Evolutionary conservation across 1,284 basidiomycete species (phyloP).

Genomic region (Tremellales sp.): DNA sequence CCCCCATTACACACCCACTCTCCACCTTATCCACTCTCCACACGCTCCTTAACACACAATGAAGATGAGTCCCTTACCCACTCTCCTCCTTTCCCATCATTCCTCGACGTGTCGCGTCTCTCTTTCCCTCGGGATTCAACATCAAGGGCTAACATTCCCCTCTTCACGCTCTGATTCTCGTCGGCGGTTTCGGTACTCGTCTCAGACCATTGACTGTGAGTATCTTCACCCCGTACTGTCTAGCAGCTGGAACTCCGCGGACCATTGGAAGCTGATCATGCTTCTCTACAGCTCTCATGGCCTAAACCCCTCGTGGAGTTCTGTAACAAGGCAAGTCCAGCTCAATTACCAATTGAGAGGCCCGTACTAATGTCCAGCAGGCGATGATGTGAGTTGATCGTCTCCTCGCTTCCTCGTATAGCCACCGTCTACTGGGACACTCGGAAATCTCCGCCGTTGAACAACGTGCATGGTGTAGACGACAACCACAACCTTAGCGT

Average conservation of each 20-base stretch:
- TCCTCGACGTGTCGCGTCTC: neutral
- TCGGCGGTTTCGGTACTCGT: slow-evolving; percentile 54
- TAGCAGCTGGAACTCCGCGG: neutral
- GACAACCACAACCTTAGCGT: neutral
- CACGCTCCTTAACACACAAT: slow-evolving; percentile 15
- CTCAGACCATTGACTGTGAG: slow-evolving; percentile 54
- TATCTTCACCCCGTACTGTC: slow-evolving; percentile 8
- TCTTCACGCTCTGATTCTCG: slow-evolving; percentile 50
- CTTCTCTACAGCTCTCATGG: slow-evolving; percentile 37
- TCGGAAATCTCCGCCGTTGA: no score
- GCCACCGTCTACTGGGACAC: no score
- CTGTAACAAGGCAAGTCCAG: slow-evolving; percentile 50
- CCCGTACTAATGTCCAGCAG: slow-evolving; percentile 19
- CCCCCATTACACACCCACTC: slow-evolving; percentile 38
- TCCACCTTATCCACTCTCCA: neutral
- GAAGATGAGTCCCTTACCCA: slow-evolving; percentile 39
- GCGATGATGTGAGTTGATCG: slow-evolving; percentile 46
- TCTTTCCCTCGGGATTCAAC: neutral
- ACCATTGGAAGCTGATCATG: slow-evolving; percentile 6
- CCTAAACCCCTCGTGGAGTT: slow-evolving; percentile 56
- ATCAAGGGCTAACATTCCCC: slow-evolving; percentile 18
- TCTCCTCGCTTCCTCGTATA: no score
- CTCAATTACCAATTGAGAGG: neutral
- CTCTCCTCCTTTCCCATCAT: neutral
- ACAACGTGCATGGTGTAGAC: neutral